Conservation (phyloP, 768 basidiomycete genomes). For the Pulveroboletus sp. region DNA sequence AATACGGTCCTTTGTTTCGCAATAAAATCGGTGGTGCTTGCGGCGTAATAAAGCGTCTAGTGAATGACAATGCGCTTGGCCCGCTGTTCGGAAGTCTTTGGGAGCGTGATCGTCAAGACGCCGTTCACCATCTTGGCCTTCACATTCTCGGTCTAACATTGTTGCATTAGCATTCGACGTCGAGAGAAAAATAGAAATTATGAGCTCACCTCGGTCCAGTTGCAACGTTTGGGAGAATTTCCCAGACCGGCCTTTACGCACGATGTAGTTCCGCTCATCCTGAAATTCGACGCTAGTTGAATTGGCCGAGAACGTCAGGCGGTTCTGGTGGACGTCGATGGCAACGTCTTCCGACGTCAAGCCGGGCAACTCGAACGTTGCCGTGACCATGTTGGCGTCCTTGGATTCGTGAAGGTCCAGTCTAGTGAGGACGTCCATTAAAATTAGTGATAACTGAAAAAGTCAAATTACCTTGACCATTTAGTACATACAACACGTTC, state of each 20-base stretch:
- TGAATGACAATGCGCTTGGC: constrained; percentile 37
- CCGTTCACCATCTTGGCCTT: constrained; percentile 47
- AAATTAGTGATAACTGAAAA: too few relatives aligned
- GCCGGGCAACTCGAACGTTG: constrained; percentile 54
- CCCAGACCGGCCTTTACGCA: constrained; percentile 43
- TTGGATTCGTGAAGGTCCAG: constrained; percentile 46
- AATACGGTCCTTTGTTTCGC: too few relatives aligned
- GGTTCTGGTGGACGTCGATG: constrained; percentile 45
- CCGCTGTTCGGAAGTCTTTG: constrained; percentile 39
- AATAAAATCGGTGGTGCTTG: too few relatives aligned
- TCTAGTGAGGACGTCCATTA: too few relatives aligned
- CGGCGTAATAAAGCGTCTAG: too few relatives aligned
- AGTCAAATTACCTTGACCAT: too few relatives aligned
- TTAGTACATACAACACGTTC: too few relatives aligned
- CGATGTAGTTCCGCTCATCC: constrained; percentile 35
- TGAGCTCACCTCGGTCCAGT: constrained; percentile 41
- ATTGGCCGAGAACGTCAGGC: constrained; percentile 46
- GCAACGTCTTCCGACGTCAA: constrained; percentile 44
- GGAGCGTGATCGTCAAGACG: constrained; percentile 44
- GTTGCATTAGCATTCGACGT: neutral
- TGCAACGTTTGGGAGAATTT: constrained; percentile 43
- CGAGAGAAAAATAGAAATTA: neutral
- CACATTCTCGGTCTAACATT: constrained; percentile 38
- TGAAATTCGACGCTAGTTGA: constrained; percentile 26
- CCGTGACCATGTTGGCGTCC: constrained; percentile 40